phyloP scores from a whole-genome alignment of 2,329 filamentous ascomycete genomes.

The Nigrospora sphaerica region DNA sequence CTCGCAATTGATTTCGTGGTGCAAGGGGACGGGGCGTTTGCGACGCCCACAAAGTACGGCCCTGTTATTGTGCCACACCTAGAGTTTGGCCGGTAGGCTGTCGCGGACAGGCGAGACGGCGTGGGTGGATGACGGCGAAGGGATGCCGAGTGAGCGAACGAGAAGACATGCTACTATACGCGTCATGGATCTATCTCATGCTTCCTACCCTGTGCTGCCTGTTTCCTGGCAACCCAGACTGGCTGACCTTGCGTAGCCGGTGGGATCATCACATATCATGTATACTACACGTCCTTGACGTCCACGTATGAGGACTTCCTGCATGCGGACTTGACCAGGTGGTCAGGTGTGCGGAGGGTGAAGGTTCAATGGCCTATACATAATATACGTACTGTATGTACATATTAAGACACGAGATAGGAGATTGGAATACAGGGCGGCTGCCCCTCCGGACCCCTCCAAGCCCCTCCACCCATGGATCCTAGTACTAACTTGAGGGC shows the following conservation, averaged over 20 bases:
- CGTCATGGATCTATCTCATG: not conserved
- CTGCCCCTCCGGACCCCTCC: too few species aligned
- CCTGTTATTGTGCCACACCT: conserved; percentile 89
- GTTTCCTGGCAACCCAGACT: not conserved
- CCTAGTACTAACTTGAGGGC: too few species aligned
- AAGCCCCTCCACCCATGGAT: too few species aligned
- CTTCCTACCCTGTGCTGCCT: not conserved
- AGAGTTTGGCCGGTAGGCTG: conserved; percentile 58
- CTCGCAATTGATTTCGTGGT: conserved; percentile 95
- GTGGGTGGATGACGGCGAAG: not conserved
- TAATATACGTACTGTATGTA: too few species aligned
- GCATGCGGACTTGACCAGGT: too few species aligned
- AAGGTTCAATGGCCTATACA: too few species aligned
- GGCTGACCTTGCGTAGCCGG: not conserved
- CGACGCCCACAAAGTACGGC: conserved; percentile 85
- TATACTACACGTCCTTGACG: not conserved
- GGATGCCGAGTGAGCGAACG: too few species aligned
- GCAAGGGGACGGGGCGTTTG: conserved; percentile 79
- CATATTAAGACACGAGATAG: too few species aligned
- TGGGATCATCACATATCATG: not conserved
- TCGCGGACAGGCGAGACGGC: not conserved
- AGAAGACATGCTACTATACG: not conserved
- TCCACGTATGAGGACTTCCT: too few species aligned
- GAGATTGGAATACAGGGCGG: too few species aligned
- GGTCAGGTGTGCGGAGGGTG: too few species aligned